Percentiles rank a stretch among this genome's conserved stretches.
Evolutionary conservation across 2,329 filamentous ascomycete genomes (phyloP).

Genomic region (Sporothrix inflata): DNA sequence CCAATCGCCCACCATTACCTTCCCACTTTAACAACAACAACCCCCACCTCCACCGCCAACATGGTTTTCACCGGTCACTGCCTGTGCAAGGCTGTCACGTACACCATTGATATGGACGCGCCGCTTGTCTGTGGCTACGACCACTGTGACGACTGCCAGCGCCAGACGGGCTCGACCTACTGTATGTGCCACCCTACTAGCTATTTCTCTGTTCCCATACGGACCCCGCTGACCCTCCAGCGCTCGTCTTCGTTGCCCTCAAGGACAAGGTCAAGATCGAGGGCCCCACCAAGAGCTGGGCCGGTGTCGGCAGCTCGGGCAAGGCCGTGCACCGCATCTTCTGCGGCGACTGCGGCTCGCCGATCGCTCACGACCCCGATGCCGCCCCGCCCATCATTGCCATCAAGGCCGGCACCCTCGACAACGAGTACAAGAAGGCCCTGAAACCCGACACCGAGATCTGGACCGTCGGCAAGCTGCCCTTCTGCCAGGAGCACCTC

Average conservation of each 20-base stretch:
- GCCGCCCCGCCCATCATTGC: slow-evolving; percentile 72
- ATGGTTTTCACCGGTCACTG: slow-evolving; percentile 58
- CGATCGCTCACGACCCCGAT: slow-evolving; percentile 71
- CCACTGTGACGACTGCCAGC: slow-evolving; percentile 74
- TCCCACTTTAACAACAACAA: slow-evolving; percentile 8
- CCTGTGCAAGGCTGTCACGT: slow-evolving; percentile 72
- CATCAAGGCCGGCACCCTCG: slow-evolving; percentile 68
- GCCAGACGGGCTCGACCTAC: slow-evolving; percentile 70
- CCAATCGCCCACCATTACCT: background rate
- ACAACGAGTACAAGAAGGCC: slow-evolving; percentile 66
- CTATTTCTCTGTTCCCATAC: no score
- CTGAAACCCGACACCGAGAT: slow-evolving; percentile 72
- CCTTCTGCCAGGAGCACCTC: slow-evolving; percentile 69
- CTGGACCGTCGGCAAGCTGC: slow-evolving; percentile 70
- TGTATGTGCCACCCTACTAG: slow-evolving; percentile 48
- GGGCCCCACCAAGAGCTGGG: slow-evolving; percentile 67
- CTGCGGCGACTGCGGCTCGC: slow-evolving; percentile 70
- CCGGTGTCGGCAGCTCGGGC: slow-evolving; percentile 63
- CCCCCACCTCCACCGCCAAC: slow-evolving; percentile 19
- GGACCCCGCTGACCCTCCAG: slow-evolving; percentile 45
- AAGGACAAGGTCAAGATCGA: slow-evolving; percentile 67
- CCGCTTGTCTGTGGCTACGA: slow-evolving; percentile 65
- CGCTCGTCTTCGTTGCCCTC: slow-evolving; percentile 67
- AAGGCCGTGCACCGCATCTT: slow-evolving; percentile 69
- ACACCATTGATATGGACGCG: slow-evolving; percentile 59